Base-by-base conservation (phyloP, 2,329 filamentous ascomycete genomes). In the Arthrobotrys iridis region DNA sequence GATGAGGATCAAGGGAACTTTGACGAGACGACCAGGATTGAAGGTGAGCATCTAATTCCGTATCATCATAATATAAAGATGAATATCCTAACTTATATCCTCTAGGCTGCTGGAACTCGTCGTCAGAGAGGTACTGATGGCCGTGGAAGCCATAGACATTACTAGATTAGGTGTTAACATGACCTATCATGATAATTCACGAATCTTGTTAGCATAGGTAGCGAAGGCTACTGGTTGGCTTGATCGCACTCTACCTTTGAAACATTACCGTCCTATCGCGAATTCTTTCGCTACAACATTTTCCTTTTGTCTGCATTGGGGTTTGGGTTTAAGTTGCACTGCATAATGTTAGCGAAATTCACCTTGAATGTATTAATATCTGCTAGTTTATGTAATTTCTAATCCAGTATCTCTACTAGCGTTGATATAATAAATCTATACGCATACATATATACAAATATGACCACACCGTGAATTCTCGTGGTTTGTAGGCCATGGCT, bases 101-200 rank as follows among this genome's bases (percentile, higher is more conserved):
- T n/a, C 37, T 66, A 91, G 88, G 90, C 90, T 81, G 90, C 90
- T 78, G 90, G 90, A 26, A 90, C 90, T 57, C 86, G 90, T 73
- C 86, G 90, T 65, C 92, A 92, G 89, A 87, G 88, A 78, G 90
- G 90, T 41, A 92, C 90, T 50, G 90, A 92, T 81, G 90, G 90
- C 1, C 87, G 89, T 37, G 87, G 88, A 70, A 85, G 83, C 66
- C 85, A 26, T 8, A 66, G 71, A 67, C 71, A 64, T 55, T 65
- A 65, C 24, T 67, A 67, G n/a, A n/a, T 30, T 74, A 74, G 55
- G 45, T 20, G 4, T 2, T 22, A n/a, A 18, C 22, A 48, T 46
- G 6, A n/a, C 18, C n/a, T 52, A n/a, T n/a, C 26, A 33, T 26
- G 40, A 5, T 28, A 13, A 43, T n/a, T n/a, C n/a, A n/a, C n/a